Conservation (phyloP, 306 rosid genomes). For the Adenanthera pavonina region DNA sequence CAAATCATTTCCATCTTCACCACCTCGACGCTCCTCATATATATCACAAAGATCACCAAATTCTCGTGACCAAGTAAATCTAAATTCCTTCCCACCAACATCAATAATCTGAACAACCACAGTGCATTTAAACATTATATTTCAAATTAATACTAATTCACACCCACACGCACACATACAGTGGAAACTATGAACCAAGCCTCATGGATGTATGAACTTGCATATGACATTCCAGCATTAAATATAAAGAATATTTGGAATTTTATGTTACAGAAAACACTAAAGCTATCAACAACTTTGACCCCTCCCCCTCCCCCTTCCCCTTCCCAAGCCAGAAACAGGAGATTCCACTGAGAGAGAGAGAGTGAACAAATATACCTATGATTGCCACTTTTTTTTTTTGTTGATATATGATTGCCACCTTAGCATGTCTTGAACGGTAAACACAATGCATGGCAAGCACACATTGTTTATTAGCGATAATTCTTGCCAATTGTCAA, state of each 20-base stretch:
- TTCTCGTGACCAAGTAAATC: constrained; percentile 85
- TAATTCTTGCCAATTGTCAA: neutral
- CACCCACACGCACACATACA: neutral
- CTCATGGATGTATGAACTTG: neutral
- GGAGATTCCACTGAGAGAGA: neutral
- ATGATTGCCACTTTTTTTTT: constrained; percentile 2
- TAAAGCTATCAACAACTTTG: neutral
- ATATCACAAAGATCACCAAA: constrained; percentile 85
- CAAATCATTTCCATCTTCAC: constrained; percentile 81
- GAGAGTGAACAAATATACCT: neutral
- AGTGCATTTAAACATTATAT: constrained; percentile 34
- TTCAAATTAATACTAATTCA: constrained; percentile 12
- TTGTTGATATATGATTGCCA: neutral
- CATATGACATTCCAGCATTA: neutral
- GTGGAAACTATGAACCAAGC: constrained; percentile 16
- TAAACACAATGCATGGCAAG: constrained; percentile 8
- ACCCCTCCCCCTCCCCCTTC: neutral
- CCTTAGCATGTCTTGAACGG: neutral
- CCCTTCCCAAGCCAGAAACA: neutral
- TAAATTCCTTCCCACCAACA: constrained; percentile 91
- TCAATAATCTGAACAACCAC: constrained; percentile 74
- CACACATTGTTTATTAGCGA: neutral
- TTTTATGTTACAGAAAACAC: constrained; percentile 7
- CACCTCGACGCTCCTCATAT: constrained; percentile 79
- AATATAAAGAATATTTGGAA: constrained; percentile 22